phyloP scores from a whole-genome alignment of 805 yeast genomes.

The Kodamaea hsintzibuensis region DNA sequence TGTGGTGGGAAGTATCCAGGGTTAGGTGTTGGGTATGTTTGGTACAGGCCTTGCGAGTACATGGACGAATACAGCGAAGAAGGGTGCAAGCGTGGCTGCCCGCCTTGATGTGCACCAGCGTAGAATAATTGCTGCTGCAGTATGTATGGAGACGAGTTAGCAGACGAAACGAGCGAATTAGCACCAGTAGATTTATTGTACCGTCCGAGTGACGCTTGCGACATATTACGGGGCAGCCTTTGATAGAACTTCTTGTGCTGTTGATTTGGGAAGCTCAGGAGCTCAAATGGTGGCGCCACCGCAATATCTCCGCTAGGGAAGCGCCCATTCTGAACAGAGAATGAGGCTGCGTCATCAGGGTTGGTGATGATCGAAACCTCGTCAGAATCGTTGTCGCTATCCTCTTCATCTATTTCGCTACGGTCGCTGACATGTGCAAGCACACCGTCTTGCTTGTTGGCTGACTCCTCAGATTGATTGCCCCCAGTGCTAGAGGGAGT shows the following conservation, averaged over 20 bases:
- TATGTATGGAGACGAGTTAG: conserved; percentile 6
- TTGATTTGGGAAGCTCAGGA: conserved; percentile 93
- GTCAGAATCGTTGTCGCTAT: conserved; percentile 7
- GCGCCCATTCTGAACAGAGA: conserved; percentile 8
- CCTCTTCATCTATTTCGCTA: conserved; percentile 3
- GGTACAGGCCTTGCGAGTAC: conserved; percentile 6
- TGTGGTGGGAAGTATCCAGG: conserved; percentile 14
- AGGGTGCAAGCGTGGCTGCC: conserved; percentile 3
- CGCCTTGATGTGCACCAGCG: neutral
- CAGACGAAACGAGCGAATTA: neutral
- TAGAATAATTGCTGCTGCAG: conserved; percentile 2
- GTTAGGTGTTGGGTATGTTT: conserved; percentile 8
- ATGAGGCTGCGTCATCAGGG: conserved; percentile 10
- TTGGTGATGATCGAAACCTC: conserved; percentile 12
- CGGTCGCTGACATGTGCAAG: neutral
- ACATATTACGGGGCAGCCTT: conserved; percentile 96
- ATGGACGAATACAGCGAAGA: neutral
- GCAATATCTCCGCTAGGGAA: conserved; percentile 1
- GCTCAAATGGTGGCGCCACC: conserved; percentile 5
- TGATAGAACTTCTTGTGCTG: conserved; percentile 98
- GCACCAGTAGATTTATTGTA: neutral
- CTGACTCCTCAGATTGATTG: neutral
- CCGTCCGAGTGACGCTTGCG: conserved; percentile 32
- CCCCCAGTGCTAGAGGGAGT: neutral
- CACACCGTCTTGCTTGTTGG: neutral